Conservation (phyloP, 2,329 filamentous ascomycete species). For the Seiridium cupressi region DNA sequence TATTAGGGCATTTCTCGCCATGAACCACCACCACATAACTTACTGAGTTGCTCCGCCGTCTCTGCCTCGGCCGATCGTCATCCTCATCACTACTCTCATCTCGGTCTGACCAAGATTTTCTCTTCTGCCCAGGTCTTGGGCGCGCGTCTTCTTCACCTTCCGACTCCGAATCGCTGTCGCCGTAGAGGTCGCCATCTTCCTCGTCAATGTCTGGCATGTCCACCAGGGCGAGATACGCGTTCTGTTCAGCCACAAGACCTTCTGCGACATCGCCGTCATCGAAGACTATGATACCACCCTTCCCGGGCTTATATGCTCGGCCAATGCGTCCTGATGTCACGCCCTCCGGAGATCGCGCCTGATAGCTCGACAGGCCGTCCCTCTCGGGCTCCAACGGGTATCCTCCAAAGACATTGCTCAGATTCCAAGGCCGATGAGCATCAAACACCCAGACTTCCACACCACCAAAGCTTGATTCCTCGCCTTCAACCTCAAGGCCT, state of each 20-base stretch:
- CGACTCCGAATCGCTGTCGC: conserved; percentile 54
- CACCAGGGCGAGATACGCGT: conserved; percentile 80
- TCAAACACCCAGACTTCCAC: conserved; percentile 96
- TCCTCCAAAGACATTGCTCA: conserved; percentile 88
- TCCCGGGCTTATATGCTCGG: conserved; percentile 70
- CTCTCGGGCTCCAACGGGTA: conserved; percentile 54
- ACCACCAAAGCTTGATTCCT: conserved; percentile 69
- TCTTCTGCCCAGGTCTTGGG: conserved; percentile 59
- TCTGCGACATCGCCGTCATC: conserved; percentile 95
- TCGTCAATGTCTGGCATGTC: conserved; percentile 91
- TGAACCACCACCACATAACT: conserved; percentile 26
- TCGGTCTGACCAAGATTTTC: conserved; percentile 75
- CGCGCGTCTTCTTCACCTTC: conserved; percentile 53
- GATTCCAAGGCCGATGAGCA: conserved; percentile 88
- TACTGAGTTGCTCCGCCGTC: conserved; percentile 86
- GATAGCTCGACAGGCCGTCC: conserved; percentile 43
- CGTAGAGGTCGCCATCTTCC: conserved; percentile 65
- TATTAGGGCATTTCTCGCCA: conserved; percentile 19
- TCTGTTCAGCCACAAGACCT: conserved; percentile 69
- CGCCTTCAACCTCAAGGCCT: conserved; percentile 68
- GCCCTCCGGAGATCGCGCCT: conserved; percentile 58
- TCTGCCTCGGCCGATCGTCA: conserved; percentile 72
- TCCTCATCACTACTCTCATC: conserved; percentile 71
- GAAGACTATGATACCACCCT: conserved; percentile 88
- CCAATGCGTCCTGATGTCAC: conserved; percentile 72